These are phyloP conservation scores for Verticillium zaregamsianum DNA, from an alignment of 2,329 filamentous ascomycete genomes.

Conservation along the genomic window DNA sequence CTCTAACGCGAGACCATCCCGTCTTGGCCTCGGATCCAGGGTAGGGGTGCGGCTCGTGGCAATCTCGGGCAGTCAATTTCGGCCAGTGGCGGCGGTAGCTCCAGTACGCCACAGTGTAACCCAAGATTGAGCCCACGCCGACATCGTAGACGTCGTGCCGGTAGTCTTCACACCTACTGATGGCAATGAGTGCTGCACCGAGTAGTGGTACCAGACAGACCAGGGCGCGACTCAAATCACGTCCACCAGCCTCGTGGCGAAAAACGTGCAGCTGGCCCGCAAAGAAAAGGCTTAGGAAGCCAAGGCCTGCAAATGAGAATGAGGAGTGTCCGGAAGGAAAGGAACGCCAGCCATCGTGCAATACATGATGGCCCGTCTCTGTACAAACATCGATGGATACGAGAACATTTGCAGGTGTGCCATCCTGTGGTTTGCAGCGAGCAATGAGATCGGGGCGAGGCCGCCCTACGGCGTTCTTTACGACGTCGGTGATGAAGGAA, in stretches of 20 bases:
- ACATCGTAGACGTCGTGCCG: slow-evolving; percentile 70
- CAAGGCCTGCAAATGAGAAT: slow-evolving; percentile 74
- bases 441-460: slow-evolving; percentile 62
- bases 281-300: slow-evolving; percentile 68
- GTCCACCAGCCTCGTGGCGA: slow-evolving; percentile 34
- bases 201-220: slow-evolving; percentile 56
- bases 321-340: slow-evolving; percentile 80
- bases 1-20: slow-evolving; percentile 41
- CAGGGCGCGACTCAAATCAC: slow-evolving; percentile 52
- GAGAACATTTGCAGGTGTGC: slow-evolving; percentile 44
- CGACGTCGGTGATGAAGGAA: slow-evolving; percentile 78
- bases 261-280: slow-evolving; percentile 63
- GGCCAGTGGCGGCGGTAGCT: slow-evolving; percentile 65
- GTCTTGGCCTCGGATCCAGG: slow-evolving; percentile 31
- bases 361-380: slow-evolving; percentile 59
- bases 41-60: slow-evolving; percentile 53
- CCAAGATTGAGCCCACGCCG: slow-evolving; percentile 55
- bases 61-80: slow-evolving; percentile 43
- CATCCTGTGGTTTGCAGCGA: slow-evolving; percentile 69
- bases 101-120: slow-evolving; percentile 58
- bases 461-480: slow-evolving; percentile 84
- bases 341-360: slow-evolving; percentile 81
- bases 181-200: slow-evolving; percentile 63
- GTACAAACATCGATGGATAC: slow-evolving; percentile 71
- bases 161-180: slow-evolving; percentile 66